phyloP scores from a whole-genome alignment of 331 rosid genomes.

The Quercus tomentella region DNA sequence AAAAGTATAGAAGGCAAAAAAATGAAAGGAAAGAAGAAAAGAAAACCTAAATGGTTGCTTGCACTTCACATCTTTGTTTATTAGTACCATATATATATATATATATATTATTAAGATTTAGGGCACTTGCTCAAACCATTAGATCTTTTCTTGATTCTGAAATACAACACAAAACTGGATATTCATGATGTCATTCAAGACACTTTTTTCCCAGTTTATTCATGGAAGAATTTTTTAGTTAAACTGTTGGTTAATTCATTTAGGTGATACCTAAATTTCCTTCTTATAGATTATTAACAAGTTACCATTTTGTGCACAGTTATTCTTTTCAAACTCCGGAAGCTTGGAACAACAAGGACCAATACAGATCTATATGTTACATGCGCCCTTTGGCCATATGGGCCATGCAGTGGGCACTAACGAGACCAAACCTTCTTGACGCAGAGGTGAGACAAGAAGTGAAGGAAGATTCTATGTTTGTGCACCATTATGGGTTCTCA shows the following conservation, averaged over 20 bases:
- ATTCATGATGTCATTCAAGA: too few species aligned
- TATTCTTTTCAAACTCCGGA: slow-evolving; percentile 94
- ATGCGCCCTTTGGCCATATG: slow-evolving; percentile 98
- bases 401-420: slow-evolving; percentile 95
- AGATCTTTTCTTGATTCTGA: too few species aligned
- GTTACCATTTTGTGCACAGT: slow-evolving; percentile 37
- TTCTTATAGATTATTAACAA: slow-evolving; percentile 11
- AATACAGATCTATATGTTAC: slow-evolving; percentile 70
- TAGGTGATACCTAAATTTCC: not conserved
- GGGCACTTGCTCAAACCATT: too few species aligned
- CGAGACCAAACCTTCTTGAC: slow-evolving; percentile 33
- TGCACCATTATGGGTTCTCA: slow-evolving; percentile 50
- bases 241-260: not conserved
- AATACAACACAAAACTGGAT: too few species aligned
- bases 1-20: too few species aligned
- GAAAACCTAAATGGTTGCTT: too few species aligned
- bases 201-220: too few species aligned
- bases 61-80: too few species aligned
- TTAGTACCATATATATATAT: too few species aligned
- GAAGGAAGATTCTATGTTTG: slow-evolving; percentile 36
- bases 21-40: too few species aligned
- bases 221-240: not conserved
- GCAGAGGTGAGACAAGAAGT: slow-evolving; percentile 36
- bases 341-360: slow-evolving; percentile 68
- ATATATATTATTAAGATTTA: too few species aligned